Evolutionary conservation across 2,329 filamentous ascomycete species (phyloP), one percentile per base, ranked within the genome.

Genomic region (Huntiella savannae): DNA sequence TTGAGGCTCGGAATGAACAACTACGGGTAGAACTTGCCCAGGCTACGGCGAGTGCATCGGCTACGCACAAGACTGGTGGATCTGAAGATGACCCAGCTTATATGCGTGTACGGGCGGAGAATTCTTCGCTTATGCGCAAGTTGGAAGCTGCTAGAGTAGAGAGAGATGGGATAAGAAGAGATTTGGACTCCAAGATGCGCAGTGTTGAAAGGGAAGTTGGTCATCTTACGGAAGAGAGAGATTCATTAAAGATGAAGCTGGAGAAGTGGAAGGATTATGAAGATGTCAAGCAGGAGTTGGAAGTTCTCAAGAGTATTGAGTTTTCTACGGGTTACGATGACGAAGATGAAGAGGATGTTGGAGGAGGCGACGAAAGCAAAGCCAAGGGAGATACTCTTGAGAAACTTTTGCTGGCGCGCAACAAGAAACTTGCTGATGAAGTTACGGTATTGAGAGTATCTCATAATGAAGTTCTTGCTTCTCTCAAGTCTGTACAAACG

Each of bases 261-360:
- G 77, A 85, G 52, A 92, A 82, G 58, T 92, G 84, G 77, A 76
- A 76, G 53, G 91, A 98, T 59, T 98, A 98, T 59, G 87, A 96
- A 33, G 88, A 96, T 49, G 76, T 98, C 41, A 95, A 91, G 63
- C 83, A 92, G 53, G 92, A 98, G 61, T 70, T 98, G 3, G 88
- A 96, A 56, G 87, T 96, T 51, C 73, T 98, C 50, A 94, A 94
- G 73, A 93, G 88, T 54, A 95, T 98, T 55, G 91, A 98, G 59
- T 94, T 98, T 55, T 83, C 88, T 2, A 88, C 84, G 0, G 87
- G 84, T 5, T 82, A 88, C 51, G 86, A 92, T 50, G 82, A 87
- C 40, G 67, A 66, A 12, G 51, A 55, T 32, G 53, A 52, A 10
- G 53, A 49, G 10, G 49, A 50, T 13, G 19, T 38, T 5, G 53